Percentiles rank a stretch among this genome's conserved stretches.
Evolutionary conservation across 2,329 filamentous ascomycete species (phyloP).

Genomic region (Plectosphaerella plurivora): DNA sequence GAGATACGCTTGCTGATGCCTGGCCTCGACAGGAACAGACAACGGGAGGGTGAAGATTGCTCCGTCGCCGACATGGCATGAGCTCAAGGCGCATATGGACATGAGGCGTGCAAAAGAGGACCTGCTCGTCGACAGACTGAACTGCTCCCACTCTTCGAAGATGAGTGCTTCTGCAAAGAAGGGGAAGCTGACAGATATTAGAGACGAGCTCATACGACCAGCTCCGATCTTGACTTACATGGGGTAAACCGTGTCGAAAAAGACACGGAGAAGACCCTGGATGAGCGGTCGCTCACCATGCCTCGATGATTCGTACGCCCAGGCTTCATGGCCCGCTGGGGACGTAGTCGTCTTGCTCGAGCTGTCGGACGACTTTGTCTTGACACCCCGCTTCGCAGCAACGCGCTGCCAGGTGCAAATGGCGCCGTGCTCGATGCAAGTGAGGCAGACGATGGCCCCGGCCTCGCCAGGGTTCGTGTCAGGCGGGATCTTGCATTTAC

Average conservation of each 20-base stretch:
- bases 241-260: conserved; percentile 13
- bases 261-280: conserved; percentile 8
- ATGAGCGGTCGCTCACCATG: conserved; percentile 9
- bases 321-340: not conserved
- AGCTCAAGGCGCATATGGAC: conserved; percentile 45
- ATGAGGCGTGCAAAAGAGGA: conserved; percentile 44
- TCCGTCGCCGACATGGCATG: conserved; percentile 43
- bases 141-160: conserved; percentile 34
- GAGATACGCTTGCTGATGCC: conserved; percentile 9
- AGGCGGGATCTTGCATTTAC: conserved; percentile 13
- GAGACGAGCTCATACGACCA: not conserved
- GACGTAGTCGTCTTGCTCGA: not conserved
- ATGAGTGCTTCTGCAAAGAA: conserved; percentile 43
- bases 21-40: not conserved
- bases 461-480: not conserved
- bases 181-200: conserved; percentile 27
- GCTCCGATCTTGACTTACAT: conserved; percentile 4
- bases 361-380: conserved; percentile 9
- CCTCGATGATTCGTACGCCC: conserved; percentile 10
- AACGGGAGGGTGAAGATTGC: conserved; percentile 38
- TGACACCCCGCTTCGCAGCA: conserved; percentile 12
- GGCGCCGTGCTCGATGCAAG: conserved; percentile 13
- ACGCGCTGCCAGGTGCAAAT: conserved; percentile 11
- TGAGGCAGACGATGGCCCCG: conserved; percentile 7
- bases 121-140: conserved; percentile 20